Percentiles rank a stretch among this genome's conserved stretches.
Conservation (phyloP, 2,329 filamentous ascomycete genomes). For the Scedosporium boydii region DNA sequence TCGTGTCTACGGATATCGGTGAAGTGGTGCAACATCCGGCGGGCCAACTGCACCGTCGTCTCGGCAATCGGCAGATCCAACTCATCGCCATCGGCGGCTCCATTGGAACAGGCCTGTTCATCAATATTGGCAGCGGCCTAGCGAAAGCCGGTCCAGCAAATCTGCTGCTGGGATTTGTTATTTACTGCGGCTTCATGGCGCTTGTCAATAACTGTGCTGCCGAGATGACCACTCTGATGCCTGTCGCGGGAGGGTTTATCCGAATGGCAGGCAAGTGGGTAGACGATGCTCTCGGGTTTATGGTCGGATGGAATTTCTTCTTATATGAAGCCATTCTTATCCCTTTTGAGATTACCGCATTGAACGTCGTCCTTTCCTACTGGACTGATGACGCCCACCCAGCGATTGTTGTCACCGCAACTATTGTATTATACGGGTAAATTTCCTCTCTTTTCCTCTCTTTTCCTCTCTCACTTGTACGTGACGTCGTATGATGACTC, state of each 20-base stretch:
- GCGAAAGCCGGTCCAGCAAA: conserved; percentile 32
- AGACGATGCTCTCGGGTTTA: conserved; percentile 53
- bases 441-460: conserved; percentile 51
- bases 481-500: not conserved
- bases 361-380: conserved; percentile 31
- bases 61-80: conserved; percentile 47
- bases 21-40: too few relatives aligned
- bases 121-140: conserved; percentile 49
- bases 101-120: conserved; percentile 49
- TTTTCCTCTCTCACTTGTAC: conserved; percentile 65
- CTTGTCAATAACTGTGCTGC: conserved; percentile 56
- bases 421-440: conserved; percentile 1
- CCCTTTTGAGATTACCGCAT: conserved; percentile 31
- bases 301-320: conserved; percentile 34
- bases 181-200: conserved; percentile 35
- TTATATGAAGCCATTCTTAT: conserved; percentile 31
- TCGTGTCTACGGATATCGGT: too few relatives aligned
- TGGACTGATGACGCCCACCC: conserved; percentile 43
- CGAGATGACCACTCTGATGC: conserved; percentile 55
- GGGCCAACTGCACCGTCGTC: conserved; percentile 48
- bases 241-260: conserved; percentile 54
- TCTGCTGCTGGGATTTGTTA: conserved; percentile 47
- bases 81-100: conserved; percentile 49
- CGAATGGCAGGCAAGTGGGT: conserved; percentile 56
- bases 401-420: conserved; percentile 60